These are phyloP conservation scores for Colletotrichum musae DNA, from an alignment of 2,329 filamentous ascomycete species.

Conservation along the genomic window DNA sequence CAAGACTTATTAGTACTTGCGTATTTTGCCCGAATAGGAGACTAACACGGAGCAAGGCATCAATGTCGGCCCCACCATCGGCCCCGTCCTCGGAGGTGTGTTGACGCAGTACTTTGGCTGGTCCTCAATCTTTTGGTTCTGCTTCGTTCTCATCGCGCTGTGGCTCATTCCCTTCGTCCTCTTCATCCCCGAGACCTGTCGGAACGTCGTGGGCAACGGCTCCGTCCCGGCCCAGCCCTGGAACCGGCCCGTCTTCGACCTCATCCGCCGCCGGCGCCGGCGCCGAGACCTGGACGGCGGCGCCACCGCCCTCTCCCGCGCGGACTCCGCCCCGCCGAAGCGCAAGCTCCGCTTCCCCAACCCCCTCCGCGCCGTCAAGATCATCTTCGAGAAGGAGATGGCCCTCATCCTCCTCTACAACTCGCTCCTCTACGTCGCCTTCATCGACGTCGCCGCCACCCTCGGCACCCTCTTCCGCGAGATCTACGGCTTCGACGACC, in stretches of 20 bases:
- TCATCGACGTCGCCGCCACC: constrained; percentile 68
- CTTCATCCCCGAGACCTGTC: constrained; percentile 72
- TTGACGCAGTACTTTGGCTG: constrained; percentile 75
- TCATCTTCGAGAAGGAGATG: constrained; percentile 72
- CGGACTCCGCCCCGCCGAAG: constrained; percentile 51
- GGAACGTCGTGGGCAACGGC: constrained; percentile 74
- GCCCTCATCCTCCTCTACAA: constrained; percentile 67
- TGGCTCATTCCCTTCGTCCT: constrained; percentile 69
- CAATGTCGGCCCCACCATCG: constrained; percentile 68
- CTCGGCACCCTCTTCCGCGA: constrained; percentile 65
- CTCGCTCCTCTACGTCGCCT: constrained; percentile 68
- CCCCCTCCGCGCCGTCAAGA: constrained; percentile 67
- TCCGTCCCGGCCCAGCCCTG: constrained; percentile 70
- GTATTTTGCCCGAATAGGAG: neutral
- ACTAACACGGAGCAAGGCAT: constrained; percentile 49
- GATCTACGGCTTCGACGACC: constrained; percentile 66
- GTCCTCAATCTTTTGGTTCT: constrained; percentile 80
- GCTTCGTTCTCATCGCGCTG: constrained; percentile 66
- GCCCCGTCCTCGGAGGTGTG: constrained; percentile 75
- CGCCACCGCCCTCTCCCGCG: neutral
- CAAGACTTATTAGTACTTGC: too few relatives aligned
- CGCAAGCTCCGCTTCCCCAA: constrained; percentile 68
- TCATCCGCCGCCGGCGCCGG: constrained; percentile 55
- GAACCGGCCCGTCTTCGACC: constrained; percentile 71
- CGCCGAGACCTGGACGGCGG: constrained; percentile 26